Evolutionary conservation across 1,284 basidiomycete species (phyloP), one percentile per base, ranked within the genome.

Genomic region (Apiotrichum gracile): DNA sequence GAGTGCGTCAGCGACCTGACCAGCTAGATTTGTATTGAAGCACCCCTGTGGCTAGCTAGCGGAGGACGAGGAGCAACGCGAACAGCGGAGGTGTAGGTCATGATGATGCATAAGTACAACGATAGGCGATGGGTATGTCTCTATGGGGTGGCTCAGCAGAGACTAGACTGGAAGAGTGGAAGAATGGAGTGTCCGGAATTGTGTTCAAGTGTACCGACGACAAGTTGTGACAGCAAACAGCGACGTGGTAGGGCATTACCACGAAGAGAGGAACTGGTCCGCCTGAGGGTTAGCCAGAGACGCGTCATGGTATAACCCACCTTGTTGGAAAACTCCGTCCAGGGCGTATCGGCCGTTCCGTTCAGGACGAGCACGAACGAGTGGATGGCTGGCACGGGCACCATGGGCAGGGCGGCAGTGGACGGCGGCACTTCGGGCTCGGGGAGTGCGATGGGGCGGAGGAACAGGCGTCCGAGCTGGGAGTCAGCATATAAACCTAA

Each of bases 1-100:
- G 94, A 97, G 75, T 94, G 92, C 72, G 91, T 97, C 52, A 91
- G 87, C 69, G 90, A 94, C 67, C 85, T 93, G 81, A 85, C 85
- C 55, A 88, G 87, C 70, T 92, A 59, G 57, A 44, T 33, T 7
- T 39, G 40, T 31, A 1, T 14, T 34, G 25, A 12, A 43, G 39
- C 19, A 10, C 22, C 9, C 19, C 14, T 22, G 9, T 24, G 19
- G 38, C n/a, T 22, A 5, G 38, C 38, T 6, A 9, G 17, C 22
- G 25, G n/a, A n/a, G n/a, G n/a, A n/a, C n/a, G n/a, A n/a, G n/a
- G n/a, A n/a, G n/a, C n/a, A n/a, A n/a, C n/a, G n/a, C n/a, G n/a
- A 42, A 16, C 10, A 21, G 24, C 14, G 24, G 21, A 42, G 21
- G 43, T 40, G 35, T 42, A 45, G 50, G 41, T 42, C 42, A 47